These are phyloP conservation scores for Metroxylon sagu DNA, from an alignment of 176 grass and related monocot species.

Conservation along the genomic window DNA sequence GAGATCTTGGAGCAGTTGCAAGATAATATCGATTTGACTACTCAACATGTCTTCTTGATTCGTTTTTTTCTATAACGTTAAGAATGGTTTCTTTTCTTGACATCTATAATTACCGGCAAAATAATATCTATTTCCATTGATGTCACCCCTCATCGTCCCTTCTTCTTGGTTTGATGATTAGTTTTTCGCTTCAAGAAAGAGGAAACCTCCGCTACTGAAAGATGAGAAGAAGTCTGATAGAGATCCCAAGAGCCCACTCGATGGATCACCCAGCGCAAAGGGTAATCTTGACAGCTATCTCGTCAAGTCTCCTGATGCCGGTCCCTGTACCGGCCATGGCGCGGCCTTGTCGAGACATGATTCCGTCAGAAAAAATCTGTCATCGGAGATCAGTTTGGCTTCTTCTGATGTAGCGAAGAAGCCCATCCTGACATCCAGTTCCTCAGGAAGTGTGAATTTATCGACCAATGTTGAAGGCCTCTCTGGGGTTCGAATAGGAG, in stretches of 20 bases:
- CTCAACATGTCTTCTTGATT: constrained; percentile 5
- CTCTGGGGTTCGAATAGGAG: neutral
- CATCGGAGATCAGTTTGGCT: neutral
- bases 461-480: too few relatives aligned
- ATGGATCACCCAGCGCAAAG: constrained; percentile 27
- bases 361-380: neutral
- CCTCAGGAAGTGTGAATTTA: too few relatives aligned
- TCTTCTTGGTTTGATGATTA: constrained; percentile 8
- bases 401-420: neutral
- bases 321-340: neutral
- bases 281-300: constrained; percentile 44
- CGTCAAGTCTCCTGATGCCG: constrained; percentile 22
- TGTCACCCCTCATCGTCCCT: too few relatives aligned
- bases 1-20: too few relatives aligned
- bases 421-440: neutral
- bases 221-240: constrained; percentile 24
- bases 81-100: too few relatives aligned
- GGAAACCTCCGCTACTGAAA: constrained; percentile 34
- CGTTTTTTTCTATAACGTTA: neutral
- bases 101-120: too few relatives aligned
- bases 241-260: constrained; percentile 25
- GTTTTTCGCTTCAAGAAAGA: constrained; percentile 87
- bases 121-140: too few relatives aligned
- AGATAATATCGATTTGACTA: neutral
- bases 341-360: neutral